Conservation (phyloP, 106 monocot genomes). For the Triglochin maritima region DNA sequence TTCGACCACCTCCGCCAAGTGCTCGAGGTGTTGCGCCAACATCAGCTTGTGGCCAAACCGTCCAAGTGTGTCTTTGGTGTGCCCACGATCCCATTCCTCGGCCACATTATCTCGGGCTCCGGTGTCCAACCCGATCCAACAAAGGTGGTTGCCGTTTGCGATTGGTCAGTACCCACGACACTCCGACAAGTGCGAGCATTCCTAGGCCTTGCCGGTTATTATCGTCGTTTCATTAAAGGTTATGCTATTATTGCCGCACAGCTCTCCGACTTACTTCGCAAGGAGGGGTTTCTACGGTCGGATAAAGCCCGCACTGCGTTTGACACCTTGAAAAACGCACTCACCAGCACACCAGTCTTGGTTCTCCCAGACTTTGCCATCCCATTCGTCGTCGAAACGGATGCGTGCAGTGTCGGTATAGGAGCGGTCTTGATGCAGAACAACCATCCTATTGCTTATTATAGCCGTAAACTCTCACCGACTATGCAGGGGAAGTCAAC, state of each 20-base stretch:
- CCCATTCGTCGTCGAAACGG: too few species aligned
- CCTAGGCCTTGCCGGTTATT: neutral
- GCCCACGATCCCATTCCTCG: neutral
- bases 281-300: neutral
- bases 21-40: too few species aligned
- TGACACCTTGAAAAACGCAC: too few species aligned
- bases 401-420: too few species aligned
- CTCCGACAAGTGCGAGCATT: neutral
- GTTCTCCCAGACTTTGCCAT: too few species aligned
- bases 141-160: neutral
- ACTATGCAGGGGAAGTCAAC: too few species aligned
- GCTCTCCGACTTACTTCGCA: constrained; percentile 1
- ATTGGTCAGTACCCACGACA: neutral
- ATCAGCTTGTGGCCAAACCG: neutral
- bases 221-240: constrained; percentile 1
- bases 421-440: too few species aligned
- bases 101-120: constrained; percentile 1
- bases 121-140: neutral
- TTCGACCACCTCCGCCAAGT: neutral
- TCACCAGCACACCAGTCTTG: too few species aligned
- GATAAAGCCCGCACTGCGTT: neutral
- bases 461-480: too few species aligned
- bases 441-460: too few species aligned
- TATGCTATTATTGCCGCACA: neutral
- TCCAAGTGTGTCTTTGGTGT: constrained; percentile 3